Evolutionary conservation across 305 asterid species (phyloP), one percentile per base, ranked within the genome.

Genomic region (Plantago coronopus): DNA sequence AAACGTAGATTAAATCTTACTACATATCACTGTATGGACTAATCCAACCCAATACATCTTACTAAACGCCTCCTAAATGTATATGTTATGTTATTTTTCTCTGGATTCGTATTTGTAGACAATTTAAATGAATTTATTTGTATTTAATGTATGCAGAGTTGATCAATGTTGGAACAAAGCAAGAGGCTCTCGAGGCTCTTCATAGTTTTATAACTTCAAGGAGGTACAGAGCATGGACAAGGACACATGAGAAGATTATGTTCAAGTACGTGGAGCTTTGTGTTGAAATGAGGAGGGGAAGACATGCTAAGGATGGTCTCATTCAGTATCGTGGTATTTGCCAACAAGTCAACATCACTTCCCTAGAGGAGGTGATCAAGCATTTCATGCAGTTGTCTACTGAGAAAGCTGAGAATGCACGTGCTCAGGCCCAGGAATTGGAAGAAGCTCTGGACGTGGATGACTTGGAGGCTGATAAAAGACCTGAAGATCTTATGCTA

Each of bases 401-500:
- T 8, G 95, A 89, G 83, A 83, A 82, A 79, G 97, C 97, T 53
- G 96, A 87, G 77, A 79, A 57, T 61, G 99, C 99, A 13, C 95
- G 94, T 46, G 89, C 62, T 68, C 90, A 94, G 72, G 91, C 99
- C 2, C 85, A 83, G 68, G 99, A 88, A 43, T 65, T 82, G 65
- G 99, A 94, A 71, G 99, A 87, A 73, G 97, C 96, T 64, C 67
- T 94, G 62, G 95, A 94, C 66, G 80, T 94, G 37, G 97, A 94
- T 61, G 99, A 94, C 78, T 78, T 94, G 49, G 99, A 89, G 78
- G 99, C 95, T 12, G 99, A 94, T 70, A 94, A 77, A 64, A 83
- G 94, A 67, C 99, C 99, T 17, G 99, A 94, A 80, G 99, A 94
- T 74, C 85, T 94, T 45, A 86, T 94, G 89, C 53, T 94, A 86